Conservation (phyloP, 345 rosid species). For the Lepidium sativum region DNA sequence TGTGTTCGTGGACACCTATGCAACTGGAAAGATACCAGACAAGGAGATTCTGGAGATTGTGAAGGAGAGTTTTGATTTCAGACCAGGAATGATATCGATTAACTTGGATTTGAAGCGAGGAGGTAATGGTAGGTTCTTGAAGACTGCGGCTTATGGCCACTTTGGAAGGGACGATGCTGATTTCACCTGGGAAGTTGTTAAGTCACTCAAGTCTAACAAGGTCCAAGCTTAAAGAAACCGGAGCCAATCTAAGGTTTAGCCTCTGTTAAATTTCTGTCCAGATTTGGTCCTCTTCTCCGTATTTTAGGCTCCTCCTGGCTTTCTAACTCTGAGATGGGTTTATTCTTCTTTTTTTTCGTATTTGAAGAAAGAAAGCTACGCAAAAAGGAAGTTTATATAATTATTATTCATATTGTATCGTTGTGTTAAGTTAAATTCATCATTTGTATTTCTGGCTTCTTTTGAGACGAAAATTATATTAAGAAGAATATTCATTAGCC, state of each 20-base stretch:
- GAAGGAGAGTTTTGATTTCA: conserved; percentile 34
- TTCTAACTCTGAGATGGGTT: conserved; percentile 11
- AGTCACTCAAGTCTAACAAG: conserved; percentile 34
- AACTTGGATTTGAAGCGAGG: conserved; percentile 37
- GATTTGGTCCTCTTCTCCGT: neutral
- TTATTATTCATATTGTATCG: neutral
- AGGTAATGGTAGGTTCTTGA: conserved; percentile 38
- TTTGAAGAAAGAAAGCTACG: neutral
- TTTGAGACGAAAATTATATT: neutral
- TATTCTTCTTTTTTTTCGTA: conserved; percentile 1
- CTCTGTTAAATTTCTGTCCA: neutral
- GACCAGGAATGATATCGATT: conserved; percentile 34
- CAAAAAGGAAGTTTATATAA: neutral
- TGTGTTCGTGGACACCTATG: conserved; percentile 33
- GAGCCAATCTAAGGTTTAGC: conserved; percentile 4
- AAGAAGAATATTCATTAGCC: neutral
- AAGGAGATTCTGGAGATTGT: conserved; percentile 34
- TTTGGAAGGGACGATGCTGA: conserved; percentile 37
- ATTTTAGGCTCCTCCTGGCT: too few relatives aligned
- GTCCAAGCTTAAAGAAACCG: conserved; percentile 27
- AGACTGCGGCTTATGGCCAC: conserved; percentile 37
- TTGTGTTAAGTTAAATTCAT: conserved; percentile 9
- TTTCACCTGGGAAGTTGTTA: conserved; percentile 39
- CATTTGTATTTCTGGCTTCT: conserved; percentile 13
- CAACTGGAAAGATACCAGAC: conserved; percentile 31